Evolutionary conservation across 2,329 filamentous ascomycete genomes (phyloP), one percentile per base, ranked within the genome.

Genomic region (Trichoderma sp.): DNA sequence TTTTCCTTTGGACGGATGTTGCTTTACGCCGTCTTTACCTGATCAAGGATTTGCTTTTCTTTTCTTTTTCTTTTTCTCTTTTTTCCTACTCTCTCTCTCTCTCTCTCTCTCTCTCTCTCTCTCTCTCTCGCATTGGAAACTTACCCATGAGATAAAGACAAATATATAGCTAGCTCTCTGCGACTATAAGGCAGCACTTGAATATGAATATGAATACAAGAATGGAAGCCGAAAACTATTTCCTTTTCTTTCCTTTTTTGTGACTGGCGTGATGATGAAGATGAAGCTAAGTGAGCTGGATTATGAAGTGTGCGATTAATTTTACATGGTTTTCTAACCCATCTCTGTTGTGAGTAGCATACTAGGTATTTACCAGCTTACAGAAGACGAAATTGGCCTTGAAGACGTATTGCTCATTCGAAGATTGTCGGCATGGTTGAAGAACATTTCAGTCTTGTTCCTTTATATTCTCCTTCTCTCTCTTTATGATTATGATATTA

Each of bases 151-250:
- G 54, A 66, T 37, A 46, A 66, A 59, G 63, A 66, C 63, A 37
- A 43, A 37, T 49, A 30, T 66, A 43, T 66, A 66, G 64, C 64
- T 58, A 59, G 37, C 52, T 37, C 18, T 58, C 63, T 66, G 54
- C 64, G 26, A 37, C 49, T 56, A 66, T 59, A n/a, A 49, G 39
- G 64, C 64, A 66, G 64, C n/a, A 49, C 49, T 66, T 66, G 63
- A 51, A 59, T 64, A 64, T 64, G 60, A 64, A 64, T 64, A 64
- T 55, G 60, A 55, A 64, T 51, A 64, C 55, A 64, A 64, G 60
- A 64, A 64, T 64, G 49, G 60, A 64, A 64, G 56, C 16, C 49
- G 39, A 64, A 55, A 11, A 24, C 32, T 24, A 5, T 8, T 43
- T 59, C 21, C 30, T 28, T 30, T 21, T 16, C n/a, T 24, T 49